Evolutionary conservation across 2,329 filamentous ascomycete species (phyloP), one percentile per base, ranked within the genome.

Genomic region (Fusarium sp.): DNA sequence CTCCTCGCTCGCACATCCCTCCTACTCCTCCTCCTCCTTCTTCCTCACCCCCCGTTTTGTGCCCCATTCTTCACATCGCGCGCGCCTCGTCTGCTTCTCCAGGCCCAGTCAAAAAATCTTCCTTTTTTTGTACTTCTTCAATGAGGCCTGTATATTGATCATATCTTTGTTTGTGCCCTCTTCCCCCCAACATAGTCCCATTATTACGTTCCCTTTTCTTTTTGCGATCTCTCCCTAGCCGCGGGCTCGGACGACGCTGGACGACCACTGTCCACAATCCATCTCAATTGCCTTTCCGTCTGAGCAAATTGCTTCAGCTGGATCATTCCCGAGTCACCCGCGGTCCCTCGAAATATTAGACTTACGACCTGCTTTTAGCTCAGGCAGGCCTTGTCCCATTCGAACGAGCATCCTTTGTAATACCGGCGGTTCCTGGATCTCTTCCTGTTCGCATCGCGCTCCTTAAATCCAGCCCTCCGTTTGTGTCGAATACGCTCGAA

Each of bases 131-230:
- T 67, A 68, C 62, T 72, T 71, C 59, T 69, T 71, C 68, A 66
- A 78, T 79, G 78, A 75, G 76, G 77, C 78, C 73, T 79, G 76
- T 80, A 77, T 78, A 78, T 78, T 79, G 75, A 79, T 75, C 68
- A 64, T 72, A 74, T 69, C 69, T 77, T 76, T 71, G 72, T 76
- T 76, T 76, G 73, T 74, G 71, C 48, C 64, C 68, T 58, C 61
- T 52, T 57, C 69, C 54, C 48, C 49, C 40, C 50, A 46, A 63
- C 53, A 63, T 61, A 55, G 64, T 63, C 72, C 54, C 51, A 60
- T 70, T 66, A 64, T 66, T 64, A 59, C 63, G 53, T 68, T 60
- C 60, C 51, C 48, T 66, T 63, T 60, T 68, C 64, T 71, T 69
- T 74, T 74, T 66, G 58, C 62, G 68, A 53, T 63, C 59, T 58